Evolutionary conservation across 257 asterid genomes (phyloP).

Genomic region (Solanum sparsipilum): DNA sequence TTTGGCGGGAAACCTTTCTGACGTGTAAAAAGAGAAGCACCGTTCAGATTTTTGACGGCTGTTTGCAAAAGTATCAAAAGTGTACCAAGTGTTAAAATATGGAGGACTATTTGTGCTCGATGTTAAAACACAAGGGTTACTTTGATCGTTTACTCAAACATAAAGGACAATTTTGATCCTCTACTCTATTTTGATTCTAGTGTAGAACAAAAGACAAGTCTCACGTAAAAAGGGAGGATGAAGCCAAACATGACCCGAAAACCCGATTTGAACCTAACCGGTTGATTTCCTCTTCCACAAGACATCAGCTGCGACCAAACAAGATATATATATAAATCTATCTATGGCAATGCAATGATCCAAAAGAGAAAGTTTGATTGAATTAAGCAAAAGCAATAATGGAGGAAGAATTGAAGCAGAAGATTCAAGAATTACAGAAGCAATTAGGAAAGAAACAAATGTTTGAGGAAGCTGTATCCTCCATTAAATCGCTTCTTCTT

Average conservation of each 20-base stretch:
- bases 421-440: constrained; percentile 64
- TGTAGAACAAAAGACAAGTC: not conserved
- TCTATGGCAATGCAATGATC: not conserved
- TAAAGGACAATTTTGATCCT: too few relatives aligned
- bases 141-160: too few relatives aligned
- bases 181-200: too few relatives aligned
- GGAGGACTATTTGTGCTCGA: too few relatives aligned
- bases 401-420: constrained; percentile 49
- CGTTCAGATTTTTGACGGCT: too few relatives aligned
- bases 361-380: not conserved
- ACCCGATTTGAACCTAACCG: not conserved
- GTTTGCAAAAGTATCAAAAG: too few relatives aligned
- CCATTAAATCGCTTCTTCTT: constrained; percentile 60
- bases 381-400: constrained; percentile 1
- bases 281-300: constrained; percentile 4
- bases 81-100: too few relatives aligned
- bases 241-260: not conserved
- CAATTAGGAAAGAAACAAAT: constrained; percentile 62
- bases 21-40: too few relatives aligned
- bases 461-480: constrained; percentile 70
- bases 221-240: not conserved
- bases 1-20: too few relatives aligned
- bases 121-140: too few relatives aligned
- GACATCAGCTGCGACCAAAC: not conserved
- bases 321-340: not conserved